phyloP scores from a whole-genome alignment of 352 stramenopile genomes.

The Phytophthora ramorum region DNA sequence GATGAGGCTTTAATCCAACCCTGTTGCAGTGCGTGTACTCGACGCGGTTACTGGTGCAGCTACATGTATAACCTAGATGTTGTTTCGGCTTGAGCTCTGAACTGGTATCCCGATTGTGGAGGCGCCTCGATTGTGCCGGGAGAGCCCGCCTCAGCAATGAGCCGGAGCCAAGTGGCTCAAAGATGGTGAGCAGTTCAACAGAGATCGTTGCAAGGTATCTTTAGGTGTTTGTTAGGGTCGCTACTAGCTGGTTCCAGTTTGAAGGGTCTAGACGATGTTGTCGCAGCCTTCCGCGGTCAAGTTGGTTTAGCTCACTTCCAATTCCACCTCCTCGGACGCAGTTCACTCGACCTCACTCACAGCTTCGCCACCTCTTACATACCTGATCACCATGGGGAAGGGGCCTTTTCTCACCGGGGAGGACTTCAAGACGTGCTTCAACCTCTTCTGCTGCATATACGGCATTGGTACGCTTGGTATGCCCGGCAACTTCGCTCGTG shows the following conservation, averaged over 20 bases:
- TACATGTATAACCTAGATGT: neutral
- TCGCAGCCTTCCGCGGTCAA: neutral
- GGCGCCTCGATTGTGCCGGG: neutral
- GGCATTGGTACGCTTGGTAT: slow-evolving; percentile 76
- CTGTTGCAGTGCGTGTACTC: neutral
- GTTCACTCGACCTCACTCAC: slow-evolving; percentile 3
- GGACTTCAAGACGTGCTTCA: slow-evolving; percentile 63
- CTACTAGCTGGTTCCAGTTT: neutral
- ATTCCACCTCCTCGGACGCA: slow-evolving; percentile 13
- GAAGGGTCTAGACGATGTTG: neutral
- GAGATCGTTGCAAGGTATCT: neutral
- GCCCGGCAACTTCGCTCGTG: slow-evolving; percentile 70
- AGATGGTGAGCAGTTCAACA: neutral
- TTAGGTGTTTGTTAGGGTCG: neutral
- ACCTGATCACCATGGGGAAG: slow-evolving; percentile 21
- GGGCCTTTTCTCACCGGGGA: slow-evolving; percentile 54
- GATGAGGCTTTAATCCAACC: neutral
- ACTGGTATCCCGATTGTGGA: no score
- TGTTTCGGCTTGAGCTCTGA: neutral
- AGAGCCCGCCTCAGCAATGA: slow-evolving; percentile 1
- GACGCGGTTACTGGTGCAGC: no score
- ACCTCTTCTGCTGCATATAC: slow-evolving; percentile 71
- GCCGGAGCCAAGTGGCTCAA: slow-evolving; percentile 2
- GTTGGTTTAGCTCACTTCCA: slow-evolving; percentile 16
- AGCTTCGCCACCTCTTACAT: neutral